Conservation (phyloP, 495 filamentous ascomycete genomes). For the Clavariopsis aquatica region DNA sequence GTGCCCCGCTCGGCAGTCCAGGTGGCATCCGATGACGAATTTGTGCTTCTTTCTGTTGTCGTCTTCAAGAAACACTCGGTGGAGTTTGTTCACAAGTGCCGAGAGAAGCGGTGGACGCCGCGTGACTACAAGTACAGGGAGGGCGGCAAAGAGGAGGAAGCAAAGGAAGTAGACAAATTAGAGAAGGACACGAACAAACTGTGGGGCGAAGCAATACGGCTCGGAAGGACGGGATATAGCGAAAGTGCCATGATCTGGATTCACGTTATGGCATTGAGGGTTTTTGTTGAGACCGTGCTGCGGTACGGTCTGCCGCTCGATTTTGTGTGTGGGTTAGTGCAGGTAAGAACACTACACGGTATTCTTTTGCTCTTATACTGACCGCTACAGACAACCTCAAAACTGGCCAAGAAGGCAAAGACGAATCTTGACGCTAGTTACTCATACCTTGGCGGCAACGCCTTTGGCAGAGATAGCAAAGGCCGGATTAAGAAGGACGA, state of each 20-base stretch:
- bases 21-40: slow-evolving; percentile 81
- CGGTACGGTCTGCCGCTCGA: slow-evolving; percentile 88
- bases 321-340: slow-evolving; percentile 79
- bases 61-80: slow-evolving; percentile 85
- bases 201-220: slow-evolving; percentile 84
- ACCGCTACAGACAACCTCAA: slow-evolving; percentile 68
- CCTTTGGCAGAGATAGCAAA: slow-evolving; percentile 91
- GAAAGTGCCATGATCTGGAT: slow-evolving; percentile 94
- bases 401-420: slow-evolving; percentile 80
- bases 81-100: slow-evolving; percentile 85
- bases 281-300: slow-evolving; percentile 96
- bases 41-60: slow-evolving; percentile 82
- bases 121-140: slow-evolving; percentile 91
- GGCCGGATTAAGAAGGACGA: slow-evolving; percentile 88
- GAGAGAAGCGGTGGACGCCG: slow-evolving; percentile 90
- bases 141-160: slow-evolving; percentile 83
- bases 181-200: slow-evolving; percentile 79
- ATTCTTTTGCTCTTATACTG: not conserved
- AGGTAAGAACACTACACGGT: slow-evolving; percentile 74
- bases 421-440: slow-evolving; percentile 78
- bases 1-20: slow-evolving; percentile 83
- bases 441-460: slow-evolving; percentile 91
- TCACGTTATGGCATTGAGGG: slow-evolving; percentile 83
- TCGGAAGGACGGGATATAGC: slow-evolving; percentile 85
- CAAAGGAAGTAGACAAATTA: slow-evolving; percentile 77